Base-by-base conservation (phyloP, 2,329 filamentous ascomycete genomes). In the Eurotiales sp. region DNA sequence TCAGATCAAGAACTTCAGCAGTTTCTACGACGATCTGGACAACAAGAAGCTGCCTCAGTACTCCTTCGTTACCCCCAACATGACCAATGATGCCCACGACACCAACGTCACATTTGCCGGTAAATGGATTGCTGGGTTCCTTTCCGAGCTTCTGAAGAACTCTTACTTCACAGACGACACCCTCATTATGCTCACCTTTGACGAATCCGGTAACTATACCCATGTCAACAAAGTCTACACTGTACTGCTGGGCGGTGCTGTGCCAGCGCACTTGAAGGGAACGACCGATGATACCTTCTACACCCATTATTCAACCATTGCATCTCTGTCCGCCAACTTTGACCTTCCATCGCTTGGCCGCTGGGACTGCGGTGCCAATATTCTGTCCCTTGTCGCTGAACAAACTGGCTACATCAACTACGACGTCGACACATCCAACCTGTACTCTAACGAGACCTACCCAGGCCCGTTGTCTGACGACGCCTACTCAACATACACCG, bases 171-270 rank as follows among this genome's bases (percentile, higher is more conserved):
- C 85, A 81, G 73, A 87, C 42, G 82, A 87, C 63, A 91, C 87
- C 0, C 77, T 93, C 1, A 78, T 93, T 7, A 74, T 92, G 5
- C 68, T 93, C 54, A 91, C 84, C 7, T 93, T 90, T 61, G 89
- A 93, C 56, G 89, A 93, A 72, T 87, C 84, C 66, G 81, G 86
- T 60, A 83, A 79, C 10, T 90, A 90, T 69, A 68, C 74, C 4
- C 70, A 74, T 22, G 79, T 81, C 59, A 93, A 92, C 77, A 77
- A 77, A 36, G 79, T 93, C 48, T 79, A 88, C 53, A 80, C 75
- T 55, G 77, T 93, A 56, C 77, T 93, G 0, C 72, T 93, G 2
- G 89, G 88, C 12, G 87, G 87, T 52, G 85, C 83, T 14, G 69
- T 95, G 1, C 86, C 86, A 7, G 46, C 73, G 3, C 48, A 78